Percentiles rank a stretch among this genome's conserved stretches.
Evolutionary conservation across 768 basidiomycete genomes (phyloP).

Genomic region (Mycena haematopus): DNA sequence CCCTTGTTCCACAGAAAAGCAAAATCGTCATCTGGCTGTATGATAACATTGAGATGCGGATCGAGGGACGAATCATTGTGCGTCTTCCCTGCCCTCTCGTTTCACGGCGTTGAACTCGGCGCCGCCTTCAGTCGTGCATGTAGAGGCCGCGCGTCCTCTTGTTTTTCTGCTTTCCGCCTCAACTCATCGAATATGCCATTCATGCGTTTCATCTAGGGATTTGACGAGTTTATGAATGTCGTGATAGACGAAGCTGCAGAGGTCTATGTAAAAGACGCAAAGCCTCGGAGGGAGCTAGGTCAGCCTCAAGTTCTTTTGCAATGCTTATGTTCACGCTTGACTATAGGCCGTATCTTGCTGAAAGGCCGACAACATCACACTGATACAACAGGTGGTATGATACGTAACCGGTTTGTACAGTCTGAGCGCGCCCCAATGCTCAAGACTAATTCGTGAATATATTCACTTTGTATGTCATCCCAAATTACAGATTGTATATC

Average conservation of each 20-base stretch:
- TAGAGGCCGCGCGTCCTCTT: conserved; percentile 15
- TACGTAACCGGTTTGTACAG: conserved; percentile 9
- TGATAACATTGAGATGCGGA: conserved; percentile 95
- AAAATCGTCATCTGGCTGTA: conserved; percentile 95
- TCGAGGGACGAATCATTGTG: conserved; percentile 96
- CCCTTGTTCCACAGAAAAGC: conserved; percentile 57
- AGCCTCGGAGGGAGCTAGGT: conserved; percentile 88
- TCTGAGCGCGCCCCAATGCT: conserved; percentile 9
- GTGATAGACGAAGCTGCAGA: conserved; percentile 94
- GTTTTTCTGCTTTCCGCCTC: conserved; percentile 23
- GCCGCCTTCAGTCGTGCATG: conserved; percentile 26
- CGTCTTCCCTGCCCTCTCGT: conserved; percentile 42
- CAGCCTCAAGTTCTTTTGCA: conserved; percentile 29
- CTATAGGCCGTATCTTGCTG: conserved; percentile 87
- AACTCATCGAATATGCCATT: conserved; percentile 27
- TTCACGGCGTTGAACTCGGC: conserved; percentile 16
- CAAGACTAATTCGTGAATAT: conserved; percentile 21
- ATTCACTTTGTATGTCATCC: conserved; percentile 25
- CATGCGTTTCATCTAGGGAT: conserved; percentile 68
- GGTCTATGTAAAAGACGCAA: conserved; percentile 88
- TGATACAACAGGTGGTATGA: conserved; percentile 76
- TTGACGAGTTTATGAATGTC: conserved; percentile 99
- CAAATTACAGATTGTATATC: conserved; percentile 78
- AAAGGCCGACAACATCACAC: conserved; percentile 99
- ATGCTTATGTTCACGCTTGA: conserved; percentile 11